phyloP scores from a whole-genome alignment of 768 basidiomycete genomes.

The Mycena metata region DNA sequence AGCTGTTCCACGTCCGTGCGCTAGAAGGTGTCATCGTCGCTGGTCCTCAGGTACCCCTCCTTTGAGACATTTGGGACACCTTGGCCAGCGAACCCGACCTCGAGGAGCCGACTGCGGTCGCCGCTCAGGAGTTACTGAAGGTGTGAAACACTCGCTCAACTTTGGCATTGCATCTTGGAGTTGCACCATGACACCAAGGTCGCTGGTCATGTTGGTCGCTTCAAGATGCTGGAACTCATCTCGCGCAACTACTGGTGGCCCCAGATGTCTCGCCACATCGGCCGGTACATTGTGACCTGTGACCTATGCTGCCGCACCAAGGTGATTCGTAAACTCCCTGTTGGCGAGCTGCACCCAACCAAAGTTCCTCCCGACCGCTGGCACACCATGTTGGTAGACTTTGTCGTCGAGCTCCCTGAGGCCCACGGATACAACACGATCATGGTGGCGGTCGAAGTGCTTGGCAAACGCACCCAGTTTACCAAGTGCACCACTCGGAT shows the following conservation, averaged over 20 bases:
- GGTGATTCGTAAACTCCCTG: slow-evolving; percentile 3
- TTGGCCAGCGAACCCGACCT: too few relatives aligned
- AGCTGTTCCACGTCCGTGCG: too few relatives aligned
- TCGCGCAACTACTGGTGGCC: slow-evolving; percentile 43
- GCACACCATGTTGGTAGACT: slow-evolving; percentile 3
- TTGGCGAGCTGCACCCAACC: slow-evolving; percentile 12
- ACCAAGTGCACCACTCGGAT: neutral
- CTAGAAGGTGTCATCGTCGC: too few relatives aligned
- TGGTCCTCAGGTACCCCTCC: too few relatives aligned
- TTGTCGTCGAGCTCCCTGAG: neutral
- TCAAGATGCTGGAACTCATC: slow-evolving; percentile 36
- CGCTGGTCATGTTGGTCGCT: neutral
- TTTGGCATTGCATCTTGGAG: slow-evolving; percentile 9
- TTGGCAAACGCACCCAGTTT: neutral
- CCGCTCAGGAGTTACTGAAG: too few relatives aligned
- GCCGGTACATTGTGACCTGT: slow-evolving; percentile 34
- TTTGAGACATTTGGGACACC: too few relatives aligned
- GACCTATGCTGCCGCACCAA: slow-evolving; percentile 16
- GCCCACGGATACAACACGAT: neutral
- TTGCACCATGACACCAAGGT: neutral
- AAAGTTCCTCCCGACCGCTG: too few relatives aligned
- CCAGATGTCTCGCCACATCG: slow-evolving; percentile 40
- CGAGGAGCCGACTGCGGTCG: too few relatives aligned
- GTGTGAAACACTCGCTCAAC: too few relatives aligned
- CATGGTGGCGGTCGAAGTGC: neutral